phyloP scores from a whole-genome alignment of 257 asterid genomes.

The Ligustrum vulgare region DNA sequence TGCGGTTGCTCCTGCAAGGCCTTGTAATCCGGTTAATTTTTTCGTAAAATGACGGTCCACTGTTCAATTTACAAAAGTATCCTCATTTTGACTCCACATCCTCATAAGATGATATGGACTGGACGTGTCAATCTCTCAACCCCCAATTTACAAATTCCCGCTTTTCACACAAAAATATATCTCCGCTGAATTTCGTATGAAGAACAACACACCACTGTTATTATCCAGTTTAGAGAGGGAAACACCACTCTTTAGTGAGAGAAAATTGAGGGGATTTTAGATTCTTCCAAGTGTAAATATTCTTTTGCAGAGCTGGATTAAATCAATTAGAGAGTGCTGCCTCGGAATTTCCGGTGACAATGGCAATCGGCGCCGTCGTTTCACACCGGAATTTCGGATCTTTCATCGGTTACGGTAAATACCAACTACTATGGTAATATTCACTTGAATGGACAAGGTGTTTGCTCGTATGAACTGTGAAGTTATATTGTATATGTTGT shows the following conservation, averaged over 20 bases:
- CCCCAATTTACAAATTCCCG: constrained; percentile 40
- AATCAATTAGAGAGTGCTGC: constrained; percentile 1
- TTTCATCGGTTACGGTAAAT: constrained; percentile 62
- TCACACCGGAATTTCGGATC: constrained; percentile 73
- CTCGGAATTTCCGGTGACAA: constrained; percentile 35
- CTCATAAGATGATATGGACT: constrained; percentile 15
- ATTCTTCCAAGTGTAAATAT: neutral
- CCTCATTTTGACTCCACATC: neutral
- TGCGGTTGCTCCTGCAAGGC: no score
- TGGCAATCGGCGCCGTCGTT: constrained; percentile 80
- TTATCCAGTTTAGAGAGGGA: constrained; percentile 43
- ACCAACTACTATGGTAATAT: constrained; percentile 1
- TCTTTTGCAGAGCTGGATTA: neutral
- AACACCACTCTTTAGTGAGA: constrained; percentile 22
- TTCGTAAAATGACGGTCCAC: neutral
- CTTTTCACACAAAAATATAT: constrained; percentile 20
- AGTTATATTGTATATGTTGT: neutral
- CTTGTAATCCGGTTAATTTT: neutral
- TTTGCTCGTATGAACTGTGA: neutral
- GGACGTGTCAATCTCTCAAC: constrained; percentile 47
- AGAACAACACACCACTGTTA: constrained; percentile 25
- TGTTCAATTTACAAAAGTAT: neutral
- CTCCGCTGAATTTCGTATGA: constrained; percentile 27
- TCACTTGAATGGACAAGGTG: neutral
- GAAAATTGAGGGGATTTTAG: constrained; percentile 11